A percentile compares a stretch with the other conserved stretches of the same genome.
These are phyloP conservation scores for Emiliania huxleyi DNA, from an alignment of 78 protist genomes.

Conservation along the genomic window DNA sequence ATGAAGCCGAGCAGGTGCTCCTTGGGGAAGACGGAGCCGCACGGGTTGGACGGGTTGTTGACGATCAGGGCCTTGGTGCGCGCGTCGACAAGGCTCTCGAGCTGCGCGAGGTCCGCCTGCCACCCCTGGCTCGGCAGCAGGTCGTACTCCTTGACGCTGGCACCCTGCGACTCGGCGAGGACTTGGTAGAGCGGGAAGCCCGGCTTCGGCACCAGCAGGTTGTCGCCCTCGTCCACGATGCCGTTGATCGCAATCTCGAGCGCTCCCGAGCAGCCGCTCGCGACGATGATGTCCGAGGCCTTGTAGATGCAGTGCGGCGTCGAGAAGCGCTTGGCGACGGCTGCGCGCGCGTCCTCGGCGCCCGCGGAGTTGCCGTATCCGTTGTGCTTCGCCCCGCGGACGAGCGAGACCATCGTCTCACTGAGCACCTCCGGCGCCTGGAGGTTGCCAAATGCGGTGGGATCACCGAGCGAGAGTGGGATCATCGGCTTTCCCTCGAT, in stretches of 20 bases:
- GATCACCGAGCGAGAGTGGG: too few relatives aligned
- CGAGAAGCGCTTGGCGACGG: not conserved
- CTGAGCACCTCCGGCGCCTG: too few relatives aligned
- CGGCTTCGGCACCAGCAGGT: constrained; percentile 86
- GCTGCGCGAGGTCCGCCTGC: constrained; percentile 71
- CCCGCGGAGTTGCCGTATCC: not conserved
- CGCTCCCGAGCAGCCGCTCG: constrained; percentile 87
- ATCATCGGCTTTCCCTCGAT: too few relatives aligned
- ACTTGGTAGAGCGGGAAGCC: constrained; percentile 85
- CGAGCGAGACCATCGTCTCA: not conserved
- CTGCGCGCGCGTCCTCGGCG: not conserved
- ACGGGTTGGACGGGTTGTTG: constrained; percentile 93
- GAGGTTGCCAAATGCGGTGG: too few relatives aligned
- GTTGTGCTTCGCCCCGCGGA: not conserved
- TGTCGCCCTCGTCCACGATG: constrained; percentile 70
- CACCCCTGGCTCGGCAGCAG: constrained; percentile 68
- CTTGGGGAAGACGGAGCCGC: constrained; percentile 77
- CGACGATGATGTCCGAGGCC: constrained; percentile 62
- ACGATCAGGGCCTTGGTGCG: constrained; percentile 80
- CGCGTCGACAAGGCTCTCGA: constrained; percentile 68
- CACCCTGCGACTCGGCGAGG: too few relatives aligned
- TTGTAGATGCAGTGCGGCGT: not conserved
- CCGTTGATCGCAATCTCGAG: constrained; percentile 81
- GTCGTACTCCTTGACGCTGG: too few relatives aligned
- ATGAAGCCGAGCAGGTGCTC: constrained; percentile 61